Evolutionary conservation across 163 green algal species (phyloP).

Genomic region (Scenedesmus sp.): DNA sequence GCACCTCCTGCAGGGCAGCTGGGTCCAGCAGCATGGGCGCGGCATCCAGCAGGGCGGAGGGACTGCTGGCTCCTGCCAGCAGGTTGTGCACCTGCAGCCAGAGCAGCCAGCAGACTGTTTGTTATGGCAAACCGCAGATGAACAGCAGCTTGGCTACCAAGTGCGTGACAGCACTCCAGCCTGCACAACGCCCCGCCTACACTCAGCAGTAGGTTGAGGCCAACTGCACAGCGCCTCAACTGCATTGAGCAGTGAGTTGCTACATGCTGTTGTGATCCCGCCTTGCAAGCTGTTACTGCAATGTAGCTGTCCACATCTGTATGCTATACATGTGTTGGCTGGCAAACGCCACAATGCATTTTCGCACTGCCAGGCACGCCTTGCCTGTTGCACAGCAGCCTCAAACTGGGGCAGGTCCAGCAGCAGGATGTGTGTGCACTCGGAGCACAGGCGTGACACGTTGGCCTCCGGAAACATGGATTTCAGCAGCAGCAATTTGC

Average conservation of each 20-base stretch:
- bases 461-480: conserved; percentile 18
- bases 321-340: background rate
- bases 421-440: background rate
- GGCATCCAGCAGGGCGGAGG: background rate
- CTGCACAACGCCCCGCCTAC: no score
- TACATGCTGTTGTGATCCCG: background rate
- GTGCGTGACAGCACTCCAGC: no score
- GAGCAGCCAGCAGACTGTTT: background rate
- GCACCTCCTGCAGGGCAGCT: background rate
- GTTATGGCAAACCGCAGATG: background rate
- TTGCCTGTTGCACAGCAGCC: background rate
- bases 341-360: background rate
- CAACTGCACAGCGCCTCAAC: no score
- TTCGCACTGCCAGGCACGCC: background rate
- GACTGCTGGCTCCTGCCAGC: background rate
- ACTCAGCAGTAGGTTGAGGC: no score
- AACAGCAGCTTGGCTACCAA: no score
- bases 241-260: background rate
- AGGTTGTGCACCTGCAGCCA: background rate
- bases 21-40: conserved; percentile 24
- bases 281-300: background rate
- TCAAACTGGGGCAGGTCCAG: conserved; percentile 4
- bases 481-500: conserved; percentile 35
- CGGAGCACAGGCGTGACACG: background rate
- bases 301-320: no score